Percentiles rank a stretch among this genome's conserved stretches.
Conservation (phyloP, 2,329 filamentous ascomycete genomes). For the Ceratocystis huliohia region DNA sequence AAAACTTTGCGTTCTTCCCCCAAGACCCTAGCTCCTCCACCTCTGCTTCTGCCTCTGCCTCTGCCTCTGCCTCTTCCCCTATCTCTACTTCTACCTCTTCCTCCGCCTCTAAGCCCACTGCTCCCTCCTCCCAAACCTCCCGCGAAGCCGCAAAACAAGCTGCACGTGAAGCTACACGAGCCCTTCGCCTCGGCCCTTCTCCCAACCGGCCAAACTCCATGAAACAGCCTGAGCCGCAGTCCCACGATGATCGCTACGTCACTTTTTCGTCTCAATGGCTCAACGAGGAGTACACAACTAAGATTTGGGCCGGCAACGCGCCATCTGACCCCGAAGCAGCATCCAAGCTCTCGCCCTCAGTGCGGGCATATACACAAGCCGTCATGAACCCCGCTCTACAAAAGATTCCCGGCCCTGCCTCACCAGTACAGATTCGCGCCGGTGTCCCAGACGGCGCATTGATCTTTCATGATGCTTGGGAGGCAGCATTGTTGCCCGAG, state of each 20-base stretch:
- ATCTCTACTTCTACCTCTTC: constrained; percentile 22
- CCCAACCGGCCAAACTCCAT: constrained; percentile 4
- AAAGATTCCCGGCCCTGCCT: constrained; percentile 34
- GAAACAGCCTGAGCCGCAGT: constrained; percentile 10
- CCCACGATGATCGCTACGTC: constrained; percentile 16
- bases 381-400: constrained; percentile 29
- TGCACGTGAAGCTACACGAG: constrained; percentile 12
- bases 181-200: constrained; percentile 19
- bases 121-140: background rate
- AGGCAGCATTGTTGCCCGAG: constrained; percentile 32
- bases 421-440: constrained; percentile 37
- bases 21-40: constrained; percentile 22
- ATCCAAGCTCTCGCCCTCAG: constrained; percentile 13
- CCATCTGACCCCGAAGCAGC: constrained; percentile 21
- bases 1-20: constrained; percentile 37
- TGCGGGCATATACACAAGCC: constrained; percentile 23
- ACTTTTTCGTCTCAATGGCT: constrained; percentile 24
- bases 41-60: constrained; percentile 21
- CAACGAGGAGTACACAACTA: constrained; percentile 25
- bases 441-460: constrained; percentile 36
- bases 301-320: constrained; percentile 26
- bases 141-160: constrained; percentile 19
- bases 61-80: constrained; percentile 20
- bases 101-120: background rate
- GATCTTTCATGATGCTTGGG: constrained; percentile 42